These are phyloP conservation scores for Boletus reticuloceps DNA, from an alignment of 768 basidiomycete genomes.

Conservation along the genomic window DNA sequence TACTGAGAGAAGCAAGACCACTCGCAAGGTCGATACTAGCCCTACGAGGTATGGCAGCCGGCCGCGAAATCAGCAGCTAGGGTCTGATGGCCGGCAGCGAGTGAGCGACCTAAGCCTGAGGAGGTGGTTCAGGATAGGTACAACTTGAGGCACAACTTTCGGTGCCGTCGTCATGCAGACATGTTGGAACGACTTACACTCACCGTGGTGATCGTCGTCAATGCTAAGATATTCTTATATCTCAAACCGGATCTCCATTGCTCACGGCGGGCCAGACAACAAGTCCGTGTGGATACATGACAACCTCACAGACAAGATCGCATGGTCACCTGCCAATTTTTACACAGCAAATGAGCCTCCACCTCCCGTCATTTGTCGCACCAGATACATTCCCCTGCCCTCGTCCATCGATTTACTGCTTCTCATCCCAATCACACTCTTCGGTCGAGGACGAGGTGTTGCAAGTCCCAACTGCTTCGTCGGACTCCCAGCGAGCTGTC, in stretches of 20 bases:
- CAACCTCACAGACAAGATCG: not conserved
- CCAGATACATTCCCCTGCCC: conserved; percentile 67
- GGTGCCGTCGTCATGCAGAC: conserved; percentile 10
- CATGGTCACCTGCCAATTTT: not conserved
- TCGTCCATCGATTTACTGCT: conserved; percentile 62
- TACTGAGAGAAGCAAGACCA: not conserved
- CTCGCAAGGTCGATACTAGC: not conserved
- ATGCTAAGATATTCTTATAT: not conserved
- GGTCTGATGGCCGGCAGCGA: conserved; percentile 8
- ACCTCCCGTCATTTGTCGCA: conserved; percentile 74
- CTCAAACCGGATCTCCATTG: conserved; percentile 12
- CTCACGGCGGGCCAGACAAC: not conserved
- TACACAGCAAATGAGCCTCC: conserved; percentile 24
- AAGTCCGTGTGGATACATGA: conserved; percentile 16
- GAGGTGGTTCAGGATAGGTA: not conserved
- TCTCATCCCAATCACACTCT: conserved; percentile 74
- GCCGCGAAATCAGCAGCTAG: conserved; percentile 7
- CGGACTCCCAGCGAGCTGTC: conserved; percentile 63
- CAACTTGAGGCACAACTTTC: too few species aligned
- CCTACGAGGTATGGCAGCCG: not conserved
- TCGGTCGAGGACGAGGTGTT: conserved; percentile 58
- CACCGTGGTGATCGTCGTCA: conserved; percentile 2
- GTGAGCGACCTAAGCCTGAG: not conserved
- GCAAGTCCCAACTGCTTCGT: conserved; percentile 60
- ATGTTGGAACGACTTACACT: not conserved